Base-by-base conservation (phyloP, 2,329 filamentous ascomycete species). In the Rhynchosporium agropyri region DNA sequence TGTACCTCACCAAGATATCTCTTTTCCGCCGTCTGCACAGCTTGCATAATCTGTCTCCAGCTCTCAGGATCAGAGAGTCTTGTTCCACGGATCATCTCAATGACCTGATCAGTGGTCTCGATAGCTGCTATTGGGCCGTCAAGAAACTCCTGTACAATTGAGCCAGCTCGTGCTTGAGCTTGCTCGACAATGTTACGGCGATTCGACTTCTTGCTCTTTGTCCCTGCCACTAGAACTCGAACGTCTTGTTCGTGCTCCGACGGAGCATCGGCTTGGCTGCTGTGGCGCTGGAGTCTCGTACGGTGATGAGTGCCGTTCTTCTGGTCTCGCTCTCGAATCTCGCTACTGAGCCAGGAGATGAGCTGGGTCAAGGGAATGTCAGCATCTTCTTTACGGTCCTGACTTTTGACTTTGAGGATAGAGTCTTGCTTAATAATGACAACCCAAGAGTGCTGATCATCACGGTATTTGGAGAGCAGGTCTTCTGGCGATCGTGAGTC, bases 171-270 rank as follows among this genome's bases (percentile, higher is more conserved):
- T 62, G 73, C 75, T 76, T 86, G 86, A 65, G 89, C 89, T 68
- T 93, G 89, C 74, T 96, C 91, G 54, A 97, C 88, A 56, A 98
- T 92, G 33, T 88, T 88, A 72, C 88, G 87, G 59, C 94, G 87
- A 77, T 97, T 97, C 67, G 89, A 90, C 79, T 97, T 98, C 77
- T 97, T 97, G 76, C 88, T 92, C 70, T 89, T 87, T 56, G 92
- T 93, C 62, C 91, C 89, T 0, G 90, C 86, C 5, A 92, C 84
- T 3, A 97, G 82, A n/a, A 98, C 89, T 64, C 90, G 88, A 51
- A 98, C 92, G 61, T 94, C 89, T 69, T 89, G 88, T 63, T 86
- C 83, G 60, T 81, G 78, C 49, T 84, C 79, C 59, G 69, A 70
- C 5, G 38, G 36, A 4, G 63, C 50, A 10, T 73, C 71, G 13